Percentiles rank a stretch among this genome's conserved stretches.
phyloP scores from a whole-genome alignment of 1,284 basidiomycete species.

The Apiotrichum gamsii region DNA sequence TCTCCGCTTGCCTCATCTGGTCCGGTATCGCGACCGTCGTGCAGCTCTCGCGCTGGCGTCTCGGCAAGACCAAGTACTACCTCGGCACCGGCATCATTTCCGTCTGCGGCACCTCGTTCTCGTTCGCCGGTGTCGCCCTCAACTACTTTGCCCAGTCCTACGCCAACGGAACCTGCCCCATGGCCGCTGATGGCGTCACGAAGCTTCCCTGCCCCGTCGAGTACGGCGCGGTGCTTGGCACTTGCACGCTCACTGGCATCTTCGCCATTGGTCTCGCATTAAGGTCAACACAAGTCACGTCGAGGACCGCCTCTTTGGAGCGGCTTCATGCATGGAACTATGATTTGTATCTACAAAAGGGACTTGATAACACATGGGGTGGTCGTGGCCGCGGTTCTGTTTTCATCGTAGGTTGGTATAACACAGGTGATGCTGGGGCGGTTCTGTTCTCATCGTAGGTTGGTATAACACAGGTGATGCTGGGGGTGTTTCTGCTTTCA shows the following conservation, averaged over 20 bases:
- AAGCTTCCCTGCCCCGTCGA: conserved; percentile 29
- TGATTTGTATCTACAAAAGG: no score
- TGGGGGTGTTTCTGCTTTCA: no score
- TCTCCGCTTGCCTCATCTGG: conserved; percentile 31
- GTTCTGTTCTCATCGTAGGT: no score
- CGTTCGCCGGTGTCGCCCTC: conserved; percentile 28
- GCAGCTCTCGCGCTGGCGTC: conserved; percentile 24
- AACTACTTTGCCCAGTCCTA: conserved; percentile 24
- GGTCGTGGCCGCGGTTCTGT: no score
- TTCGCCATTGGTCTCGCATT: conserved; percentile 22
- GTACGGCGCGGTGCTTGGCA: conserved; percentile 30
- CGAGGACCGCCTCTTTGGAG: neutral
- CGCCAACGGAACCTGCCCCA: conserved; percentile 25
- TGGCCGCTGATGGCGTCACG: conserved; percentile 21
- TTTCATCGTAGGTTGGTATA: no score
- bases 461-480: no score
- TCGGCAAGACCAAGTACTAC: conserved; percentile 24
- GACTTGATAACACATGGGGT: no score
- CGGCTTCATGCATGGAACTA: no score
- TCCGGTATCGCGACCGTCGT: conserved; percentile 27
- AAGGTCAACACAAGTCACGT: neutral
- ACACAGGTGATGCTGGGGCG: no score
- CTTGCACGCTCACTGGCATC: conserved; percentile 22
- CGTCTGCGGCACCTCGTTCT: conserved; percentile 30
- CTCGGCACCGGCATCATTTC: conserved; percentile 30